phyloP scores from a whole-genome alignment of 164 flowering plant species.

The Annona cherimola region DNA sequence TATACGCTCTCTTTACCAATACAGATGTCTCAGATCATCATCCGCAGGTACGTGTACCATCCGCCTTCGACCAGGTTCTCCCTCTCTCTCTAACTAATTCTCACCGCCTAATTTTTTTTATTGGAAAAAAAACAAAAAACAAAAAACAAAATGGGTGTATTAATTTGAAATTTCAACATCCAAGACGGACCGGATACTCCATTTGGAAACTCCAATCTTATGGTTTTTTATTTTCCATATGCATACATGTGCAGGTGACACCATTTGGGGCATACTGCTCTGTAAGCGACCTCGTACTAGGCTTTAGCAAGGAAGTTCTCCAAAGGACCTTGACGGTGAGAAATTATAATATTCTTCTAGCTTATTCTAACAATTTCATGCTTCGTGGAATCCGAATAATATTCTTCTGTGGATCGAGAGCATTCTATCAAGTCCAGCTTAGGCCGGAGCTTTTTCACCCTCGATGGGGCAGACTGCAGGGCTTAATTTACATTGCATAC shows the following conservation, averaged over 20 bases:
- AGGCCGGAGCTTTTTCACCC: no score
- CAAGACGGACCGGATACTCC: neutral
- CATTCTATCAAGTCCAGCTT: no score
- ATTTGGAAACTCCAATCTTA: no score
- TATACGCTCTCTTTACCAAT: constrained; percentile 53
- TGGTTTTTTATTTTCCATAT: neutral
- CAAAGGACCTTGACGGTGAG: constrained; percentile 64
- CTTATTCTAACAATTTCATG: no score
- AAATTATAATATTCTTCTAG: neutral
- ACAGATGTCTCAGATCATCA: constrained; percentile 18
- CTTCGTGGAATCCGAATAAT: no score
- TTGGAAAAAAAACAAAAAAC: neutral
- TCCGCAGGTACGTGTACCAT: constrained; percentile 20
- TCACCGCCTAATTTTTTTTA: neutral
- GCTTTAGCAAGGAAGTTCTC: constrained; percentile 58
- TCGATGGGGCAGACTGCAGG: no score
- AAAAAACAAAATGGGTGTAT: neutral
- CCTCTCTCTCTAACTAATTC: neutral
- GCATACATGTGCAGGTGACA: constrained; percentile 32
- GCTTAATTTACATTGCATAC: no score
- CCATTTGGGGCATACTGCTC: constrained; percentile 50
- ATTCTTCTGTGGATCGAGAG: no score
- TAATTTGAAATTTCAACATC: neutral
- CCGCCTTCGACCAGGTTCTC: neutral
- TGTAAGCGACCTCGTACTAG: constrained; percentile 49